These are phyloP conservation scores for Cladosporium austrohemisphaericum DNA, from an alignment of 2,329 filamentous ascomycete species.

Conservation along the genomic window DNA sequence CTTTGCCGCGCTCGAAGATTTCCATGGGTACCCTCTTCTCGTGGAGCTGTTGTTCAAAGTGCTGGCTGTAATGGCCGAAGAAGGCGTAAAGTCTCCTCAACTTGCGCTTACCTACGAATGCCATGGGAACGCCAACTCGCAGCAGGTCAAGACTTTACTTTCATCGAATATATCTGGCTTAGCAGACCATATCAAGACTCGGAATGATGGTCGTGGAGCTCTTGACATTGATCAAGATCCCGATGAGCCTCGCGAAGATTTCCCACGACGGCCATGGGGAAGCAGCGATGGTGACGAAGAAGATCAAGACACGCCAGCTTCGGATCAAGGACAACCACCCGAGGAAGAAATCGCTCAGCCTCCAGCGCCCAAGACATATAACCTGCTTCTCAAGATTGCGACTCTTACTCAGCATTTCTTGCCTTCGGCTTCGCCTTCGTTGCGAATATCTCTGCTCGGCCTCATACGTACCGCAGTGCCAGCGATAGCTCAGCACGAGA, in stretches of 20 bases:
- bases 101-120: constrained; percentile 41
- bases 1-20: constrained; percentile 89
- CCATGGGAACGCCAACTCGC: background rate
- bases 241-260: constrained; percentile 32
- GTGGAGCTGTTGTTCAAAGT: constrained; percentile 83
- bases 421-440: constrained; percentile 73
- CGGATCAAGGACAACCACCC: too few species aligned
- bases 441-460: constrained; percentile 73
- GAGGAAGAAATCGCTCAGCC: constrained; percentile 42
- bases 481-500: constrained; percentile 70
- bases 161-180: constrained; percentile 45
- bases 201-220: constrained; percentile 5
- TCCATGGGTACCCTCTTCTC: constrained; percentile 84
- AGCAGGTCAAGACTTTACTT: constrained; percentile 18
- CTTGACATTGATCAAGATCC: constrained; percentile 11
- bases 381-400: constrained; percentile 76
- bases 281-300: constrained; percentile 22
- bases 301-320: constrained; percentile 21
- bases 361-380: constrained; percentile 71
- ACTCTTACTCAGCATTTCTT: constrained; percentile 85
- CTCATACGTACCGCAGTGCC: constrained; percentile 71
- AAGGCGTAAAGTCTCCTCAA: constrained; percentile 62
- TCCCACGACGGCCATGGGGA: constrained; percentile 30
- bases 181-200: constrained; percentile 24
- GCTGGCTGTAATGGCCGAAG: constrained; percentile 75